These are phyloP conservation scores for Aspergillus spinulosporus DNA, from an alignment of 2,329 filamentous ascomycete species.

Conservation along the genomic window DNA sequence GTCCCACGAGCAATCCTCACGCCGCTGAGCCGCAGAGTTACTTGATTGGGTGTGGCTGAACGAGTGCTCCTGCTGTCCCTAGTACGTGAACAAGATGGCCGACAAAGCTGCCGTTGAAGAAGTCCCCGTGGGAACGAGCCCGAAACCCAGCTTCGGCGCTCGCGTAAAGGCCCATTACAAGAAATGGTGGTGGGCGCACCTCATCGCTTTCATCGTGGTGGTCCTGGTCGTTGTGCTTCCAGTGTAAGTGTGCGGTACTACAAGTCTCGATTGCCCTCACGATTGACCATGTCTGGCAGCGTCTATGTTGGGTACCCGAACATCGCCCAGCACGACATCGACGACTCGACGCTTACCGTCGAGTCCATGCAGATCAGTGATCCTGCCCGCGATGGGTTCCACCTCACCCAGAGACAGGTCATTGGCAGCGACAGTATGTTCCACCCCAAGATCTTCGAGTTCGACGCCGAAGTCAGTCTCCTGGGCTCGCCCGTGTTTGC, in stretches of 20 bases:
- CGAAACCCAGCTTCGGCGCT: conserved; percentile 29
- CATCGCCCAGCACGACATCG: conserved; percentile 57
- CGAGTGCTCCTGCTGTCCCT: neutral
- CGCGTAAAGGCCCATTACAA: conserved; percentile 37
- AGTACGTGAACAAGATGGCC: conserved; percentile 13
- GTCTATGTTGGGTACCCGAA: conserved; percentile 61
- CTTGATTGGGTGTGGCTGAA: conserved; percentile 1
- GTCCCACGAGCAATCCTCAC: conserved; percentile 1
- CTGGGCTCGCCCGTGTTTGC: conserved; percentile 46
- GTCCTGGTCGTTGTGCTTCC: conserved; percentile 57
- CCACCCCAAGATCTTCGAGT: conserved; percentile 56
- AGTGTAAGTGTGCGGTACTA: conserved; percentile 48
- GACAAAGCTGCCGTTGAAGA: conserved; percentile 29
- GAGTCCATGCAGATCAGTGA: conserved; percentile 53
- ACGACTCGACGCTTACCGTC: conserved; percentile 53
- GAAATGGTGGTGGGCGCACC: conserved; percentile 57
- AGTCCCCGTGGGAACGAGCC: conserved; percentile 3
- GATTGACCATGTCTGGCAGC: conserved; percentile 32
- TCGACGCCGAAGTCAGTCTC: conserved; percentile 55
- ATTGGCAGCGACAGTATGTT: conserved; percentile 52
- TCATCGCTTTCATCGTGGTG: conserved; percentile 53
- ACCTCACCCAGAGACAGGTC: conserved; percentile 51
- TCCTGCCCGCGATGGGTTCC: conserved; percentile 51
- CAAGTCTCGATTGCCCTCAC: neutral
- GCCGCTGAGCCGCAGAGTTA: conserved; percentile 9